Conservation (phyloP, 768 basidiomycete genomes). For the Gymnopilus junonius region DNA sequence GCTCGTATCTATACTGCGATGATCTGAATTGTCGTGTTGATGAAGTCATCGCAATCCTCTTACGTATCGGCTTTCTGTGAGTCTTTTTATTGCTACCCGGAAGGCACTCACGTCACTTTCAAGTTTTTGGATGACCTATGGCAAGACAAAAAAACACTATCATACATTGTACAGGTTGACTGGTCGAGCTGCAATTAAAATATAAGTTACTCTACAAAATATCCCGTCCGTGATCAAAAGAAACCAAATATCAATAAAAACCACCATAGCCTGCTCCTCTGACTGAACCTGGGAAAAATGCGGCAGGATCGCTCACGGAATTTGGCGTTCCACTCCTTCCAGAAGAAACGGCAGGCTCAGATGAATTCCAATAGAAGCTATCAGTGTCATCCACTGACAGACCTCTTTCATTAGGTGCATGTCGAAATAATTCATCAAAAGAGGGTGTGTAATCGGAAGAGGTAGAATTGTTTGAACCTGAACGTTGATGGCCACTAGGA, state of each 20-base stretch:
- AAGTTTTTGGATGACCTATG: too few species aligned
- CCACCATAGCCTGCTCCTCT: constrained; percentile 37
- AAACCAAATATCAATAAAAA: not conserved
- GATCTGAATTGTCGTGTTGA: constrained; percentile 21
- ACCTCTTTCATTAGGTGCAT: constrained; percentile 10
- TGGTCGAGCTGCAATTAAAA: too few species aligned
- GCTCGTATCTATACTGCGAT: constrained; percentile 62
- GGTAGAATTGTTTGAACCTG: constrained; percentile 5
- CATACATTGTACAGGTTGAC: too few species aligned
- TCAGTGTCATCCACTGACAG: constrained; percentile 18
- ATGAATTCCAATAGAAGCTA: constrained; percentile 13
- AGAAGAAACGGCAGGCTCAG: constrained; percentile 7
- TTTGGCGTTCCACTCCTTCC: constrained; percentile 17
- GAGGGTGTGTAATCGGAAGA: not conserved
- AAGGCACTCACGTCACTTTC: too few species aligned
- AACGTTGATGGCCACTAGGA: not conserved
- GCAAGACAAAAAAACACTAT: too few species aligned
- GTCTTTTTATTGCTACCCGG: too few species aligned
- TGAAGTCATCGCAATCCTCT: constrained; percentile 25
- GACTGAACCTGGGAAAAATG: constrained; percentile 41
- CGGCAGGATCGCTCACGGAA: constrained; percentile 26
- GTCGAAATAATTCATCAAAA: constrained; percentile 1
- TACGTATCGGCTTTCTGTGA: constrained; percentile 37
- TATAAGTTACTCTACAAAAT: not conserved
- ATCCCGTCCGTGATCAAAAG: not conserved